phyloP scores from a whole-genome alignment of 2,329 filamentous ascomycete species.

The Venturia oleaginea region DNA sequence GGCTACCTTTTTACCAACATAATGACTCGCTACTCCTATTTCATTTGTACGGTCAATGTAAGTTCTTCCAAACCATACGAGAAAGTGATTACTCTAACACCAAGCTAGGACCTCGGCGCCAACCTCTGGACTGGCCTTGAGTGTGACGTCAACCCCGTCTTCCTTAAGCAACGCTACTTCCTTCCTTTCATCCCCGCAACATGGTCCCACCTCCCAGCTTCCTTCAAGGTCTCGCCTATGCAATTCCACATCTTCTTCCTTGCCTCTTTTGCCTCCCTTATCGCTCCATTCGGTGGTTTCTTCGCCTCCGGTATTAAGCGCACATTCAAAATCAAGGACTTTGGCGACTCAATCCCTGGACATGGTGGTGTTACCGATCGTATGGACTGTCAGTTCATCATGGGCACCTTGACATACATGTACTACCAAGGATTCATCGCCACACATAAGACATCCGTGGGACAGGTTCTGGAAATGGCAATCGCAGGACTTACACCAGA shows the following conservation, averaged over 20 bases:
- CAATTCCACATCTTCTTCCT: slow-evolving; percentile 88
- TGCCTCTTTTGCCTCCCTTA: slow-evolving; percentile 88
- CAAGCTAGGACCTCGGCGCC: slow-evolving; percentile 66
- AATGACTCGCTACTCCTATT: slow-evolving; percentile 87
- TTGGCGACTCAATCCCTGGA: slow-evolving; percentile 94
- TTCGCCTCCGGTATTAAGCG: slow-evolving; percentile 96
- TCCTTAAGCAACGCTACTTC: slow-evolving; percentile 66
- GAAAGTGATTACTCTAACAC: slow-evolving; percentile 15
- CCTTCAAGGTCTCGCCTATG: slow-evolving; percentile 73
- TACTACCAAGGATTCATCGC: slow-evolving; percentile 98
- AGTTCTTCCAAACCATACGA: slow-evolving; percentile 21
- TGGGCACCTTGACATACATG: slow-evolving; percentile 97
- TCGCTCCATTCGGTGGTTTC: slow-evolving; percentile 96
- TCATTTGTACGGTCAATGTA: slow-evolving; percentile 91
- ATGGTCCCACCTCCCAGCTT: slow-evolving; percentile 62
- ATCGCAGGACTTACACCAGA: slow-evolving; percentile 82
- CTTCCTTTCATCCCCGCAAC: slow-evolving; percentile 49
- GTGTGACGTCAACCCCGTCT: slow-evolving; percentile 86
- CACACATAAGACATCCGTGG: slow-evolving; percentile 73
- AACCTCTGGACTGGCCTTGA: slow-evolving; percentile 86
- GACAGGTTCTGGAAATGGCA: slow-evolving; percentile 79
- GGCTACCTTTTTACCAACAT: slow-evolving; percentile 74
- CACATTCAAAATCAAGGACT: slow-evolving; percentile 99
- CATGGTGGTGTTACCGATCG: slow-evolving; percentile 97
- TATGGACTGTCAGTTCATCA: slow-evolving; percentile 99